Evolutionary conservation across 371 early-diverging fungal genomes (phyloP), one percentile per base, ranked within the genome.

Genomic region (Rhizopus sp.): DNA sequence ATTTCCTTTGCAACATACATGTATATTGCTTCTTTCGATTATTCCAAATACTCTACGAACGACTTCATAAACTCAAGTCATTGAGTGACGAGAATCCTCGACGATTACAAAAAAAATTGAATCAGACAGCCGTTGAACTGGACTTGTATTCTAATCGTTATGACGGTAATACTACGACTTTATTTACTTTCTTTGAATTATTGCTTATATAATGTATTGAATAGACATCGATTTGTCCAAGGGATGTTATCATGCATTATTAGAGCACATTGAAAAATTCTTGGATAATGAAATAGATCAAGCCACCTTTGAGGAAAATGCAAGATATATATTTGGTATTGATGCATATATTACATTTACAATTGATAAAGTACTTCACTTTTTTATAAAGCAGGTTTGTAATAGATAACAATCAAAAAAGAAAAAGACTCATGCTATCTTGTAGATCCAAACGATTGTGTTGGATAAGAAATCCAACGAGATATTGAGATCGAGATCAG

Each of bases 291-390:
- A 91, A 32, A 73, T 95, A 50, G 98, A 98, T 29, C 64, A 77
- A 33, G 65, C 69, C 34, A 75, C 75, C 37, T 99, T 88, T 84
- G 99, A 99, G 63, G 99, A 99, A 55, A 73, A 83, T 35, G 68
- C 88, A 38, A 85, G 96, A 3, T 80, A 82, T 41, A 68, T 94
- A 62, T 95, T 88, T 72, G 88, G 91, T 10, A 92, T 90, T 37
- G 80, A 88, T 35, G 96, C 91, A 0, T 93, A 93, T 65, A 62
- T 84, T 33, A 75, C 89, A 41, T 90, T 93, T 57, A 92, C 94
- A 0, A 65, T 95, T 8, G 96, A 95, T 70, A 91, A 88, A 58
- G 72, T 93, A 9, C 72, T 92, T 17, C 86, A 82, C 54, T 16
- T 82, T 3, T 63, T 93, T 51, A 72, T 87, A 17, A 93, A 93